Conservation (phyloP, 2,329 filamentous ascomycete genomes). For the Fusarium napiforme region DNA sequence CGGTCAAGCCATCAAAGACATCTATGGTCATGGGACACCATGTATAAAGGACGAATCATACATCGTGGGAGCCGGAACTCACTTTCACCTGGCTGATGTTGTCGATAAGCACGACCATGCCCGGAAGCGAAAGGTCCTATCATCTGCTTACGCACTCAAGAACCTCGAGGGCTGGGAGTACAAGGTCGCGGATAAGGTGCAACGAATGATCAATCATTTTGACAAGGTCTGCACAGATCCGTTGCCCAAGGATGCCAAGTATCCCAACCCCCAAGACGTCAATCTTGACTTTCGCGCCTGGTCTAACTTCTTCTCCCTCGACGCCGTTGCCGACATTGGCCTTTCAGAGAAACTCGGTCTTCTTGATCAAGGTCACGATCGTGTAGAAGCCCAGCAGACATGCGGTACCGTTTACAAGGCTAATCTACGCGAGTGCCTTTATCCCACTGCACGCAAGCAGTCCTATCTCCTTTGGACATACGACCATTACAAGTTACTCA, state of each 20-base stretch:
- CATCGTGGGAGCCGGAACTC: conserved; percentile 55
- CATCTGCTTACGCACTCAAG: conserved; percentile 63
- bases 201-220: conserved; percentile 56
- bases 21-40: conserved; percentile 59
- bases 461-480: conserved; percentile 63
- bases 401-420: conserved; percentile 59
- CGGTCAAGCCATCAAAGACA: conserved; percentile 43
- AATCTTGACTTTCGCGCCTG: conserved; percentile 61
- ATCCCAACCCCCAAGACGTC: conserved; percentile 51
- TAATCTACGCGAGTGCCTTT: conserved; percentile 60
- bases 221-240: conserved; percentile 56
- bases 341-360: conserved; percentile 62
- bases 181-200: conserved; percentile 64
- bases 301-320: conserved; percentile 66
- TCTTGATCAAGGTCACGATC: conserved; percentile 60
- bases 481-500: conserved; percentile 60
- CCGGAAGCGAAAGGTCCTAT: conserved; percentile 61
- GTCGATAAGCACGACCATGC: conserved; percentile 63
- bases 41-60: conserved; percentile 63
- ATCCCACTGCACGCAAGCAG: conserved; percentile 61
- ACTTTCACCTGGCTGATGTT: conserved; percentile 63
- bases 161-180: conserved; percentile 66
- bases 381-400: conserved; percentile 54
- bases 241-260: conserved; percentile 41
- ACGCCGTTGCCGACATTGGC: conserved; percentile 67